Evolutionary conservation across 352 stramenopile genomes (phyloP).

Genomic region (Pythium phragmiticola): DNA sequence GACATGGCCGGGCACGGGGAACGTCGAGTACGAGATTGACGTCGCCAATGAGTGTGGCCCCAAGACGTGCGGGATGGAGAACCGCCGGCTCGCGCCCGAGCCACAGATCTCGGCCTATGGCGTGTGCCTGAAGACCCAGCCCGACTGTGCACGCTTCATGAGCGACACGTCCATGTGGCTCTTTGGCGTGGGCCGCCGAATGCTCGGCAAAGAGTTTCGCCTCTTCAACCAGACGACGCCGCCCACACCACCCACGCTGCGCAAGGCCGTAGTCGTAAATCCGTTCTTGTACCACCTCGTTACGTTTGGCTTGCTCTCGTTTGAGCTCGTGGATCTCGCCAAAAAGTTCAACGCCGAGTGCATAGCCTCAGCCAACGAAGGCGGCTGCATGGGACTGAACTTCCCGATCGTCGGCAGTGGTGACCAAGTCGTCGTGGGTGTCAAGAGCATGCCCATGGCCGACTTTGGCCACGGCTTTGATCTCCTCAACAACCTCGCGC

Average conservation of each 20-base stretch:
- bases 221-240: too few relatives aligned
- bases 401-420: not conserved
- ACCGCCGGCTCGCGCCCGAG: slow-evolving; percentile 2
- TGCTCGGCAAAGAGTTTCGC: not conserved
- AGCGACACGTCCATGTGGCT: slow-evolving; percentile 4
- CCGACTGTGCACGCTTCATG: not conserved
- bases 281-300: slow-evolving; percentile 10
- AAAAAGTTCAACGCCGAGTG: not conserved
- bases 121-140: not conserved
- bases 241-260: not conserved
- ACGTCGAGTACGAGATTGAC: slow-evolving; percentile 14
- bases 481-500: not conserved
- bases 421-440: not conserved
- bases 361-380: not conserved
- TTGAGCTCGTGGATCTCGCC: not conserved
- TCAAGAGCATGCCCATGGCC: not conserved
- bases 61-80: slow-evolving; percentile 10
- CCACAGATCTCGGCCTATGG: not conserved
- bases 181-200: slow-evolving; percentile 1
- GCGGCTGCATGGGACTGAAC: not conserved
- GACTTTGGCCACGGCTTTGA: slow-evolving; percentile 11
- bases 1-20: not conserved
- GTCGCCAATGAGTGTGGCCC: slow-evolving; percentile 13
- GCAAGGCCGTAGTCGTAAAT: slow-evolving; percentile 3
- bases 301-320: slow-evolving; percentile 5